Base-by-base conservation (phyloP, 2,329 filamentous ascomycete genomes). In the Microdochium trichocladiopsis region DNA sequence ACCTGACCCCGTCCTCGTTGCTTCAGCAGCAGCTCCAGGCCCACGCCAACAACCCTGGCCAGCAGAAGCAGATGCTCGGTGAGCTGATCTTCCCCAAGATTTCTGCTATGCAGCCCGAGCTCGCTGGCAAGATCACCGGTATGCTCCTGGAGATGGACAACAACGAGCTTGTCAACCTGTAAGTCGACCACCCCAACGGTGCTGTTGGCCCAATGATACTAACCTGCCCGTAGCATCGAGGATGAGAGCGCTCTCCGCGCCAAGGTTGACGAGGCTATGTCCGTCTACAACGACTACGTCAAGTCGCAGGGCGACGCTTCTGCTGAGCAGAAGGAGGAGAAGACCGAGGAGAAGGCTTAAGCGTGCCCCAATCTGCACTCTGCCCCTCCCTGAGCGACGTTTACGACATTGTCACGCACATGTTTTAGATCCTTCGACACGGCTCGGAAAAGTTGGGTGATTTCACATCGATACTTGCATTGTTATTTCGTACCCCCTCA, bases 111-210 rank as follows among this genome's bases (percentile, higher is more conserved):
- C 94, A 99, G 78, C 88, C 91, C 55, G 92, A 96, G 65, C 81
- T 99, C 66, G 94, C 94, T 57, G 94, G 94, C 69, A 99, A 99
- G 86, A 97, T 99, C 72, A 99, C 94, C 56, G 94, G 94, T 75
- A 99, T 99, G 94, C 87, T 99, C 65, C 76, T 99, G 64, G 94
- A 99, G 83, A 99, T 99, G 94, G 94, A 97, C 66, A 97, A 97
- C 75, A 71, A 80, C 53, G 94, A 99, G 78, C 79, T 99, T 63
- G 82, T 99, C 68, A 90, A 89, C 75, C 83, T 99, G 90, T 96
- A 87, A 89, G 92, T 89, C 58, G 24, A 6, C 2, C 8, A 31
- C 50, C 12, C 11, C 33, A 31, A 8, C 14, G 14, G 8, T 18
- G 49, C 10, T 1, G 4, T 18, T 16, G 25, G 37, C 22, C 24